A percentile compares a stretch with the other conserved stretches of the same genome.
Evolutionary conservation across 2,329 filamentous ascomycete species (phyloP).

Genomic region (Metarhizium robertsii): DNA sequence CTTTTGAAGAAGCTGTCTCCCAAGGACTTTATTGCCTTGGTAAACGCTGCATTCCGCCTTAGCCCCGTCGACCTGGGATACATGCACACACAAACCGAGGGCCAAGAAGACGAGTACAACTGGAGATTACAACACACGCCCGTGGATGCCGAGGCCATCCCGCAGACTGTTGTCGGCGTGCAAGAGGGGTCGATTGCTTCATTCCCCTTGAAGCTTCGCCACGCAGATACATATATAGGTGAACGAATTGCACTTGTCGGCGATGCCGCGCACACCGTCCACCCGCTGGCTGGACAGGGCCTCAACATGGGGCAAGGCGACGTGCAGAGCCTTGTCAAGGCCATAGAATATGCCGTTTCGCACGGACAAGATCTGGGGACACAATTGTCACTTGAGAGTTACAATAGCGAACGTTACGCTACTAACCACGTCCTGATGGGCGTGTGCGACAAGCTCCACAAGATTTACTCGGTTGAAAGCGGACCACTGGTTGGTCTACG

Average conservation of each 20-base stretch:
- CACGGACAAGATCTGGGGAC: slow-evolving; percentile 85
- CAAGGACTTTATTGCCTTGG: slow-evolving; percentile 71
- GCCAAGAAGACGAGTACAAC: slow-evolving; percentile 64
- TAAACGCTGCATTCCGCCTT: slow-evolving; percentile 89
- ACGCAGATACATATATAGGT: slow-evolving; percentile 87
- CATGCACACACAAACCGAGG: slow-evolving; percentile 56
- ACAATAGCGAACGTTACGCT: slow-evolving; percentile 71
- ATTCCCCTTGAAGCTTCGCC: slow-evolving; percentile 83
- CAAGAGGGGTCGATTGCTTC: slow-evolving; percentile 76
- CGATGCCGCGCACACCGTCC: slow-evolving; percentile 90
- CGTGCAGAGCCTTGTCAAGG: slow-evolving; percentile 65
- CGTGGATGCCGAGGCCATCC: slow-evolving; percentile 44
- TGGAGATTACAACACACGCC: slow-evolving; percentile 73
- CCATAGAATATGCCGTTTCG: slow-evolving; percentile 65
- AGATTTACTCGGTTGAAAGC: slow-evolving; percentile 73
- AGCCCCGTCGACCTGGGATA: slow-evolving; percentile 70
- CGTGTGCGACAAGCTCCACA: slow-evolving; percentile 84
- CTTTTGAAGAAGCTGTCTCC: slow-evolving; percentile 66
- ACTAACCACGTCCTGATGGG: slow-evolving; percentile 72
- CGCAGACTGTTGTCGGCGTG: slow-evolving; percentile 57
- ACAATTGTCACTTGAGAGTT: slow-evolving; percentile 68
- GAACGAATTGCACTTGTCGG: slow-evolving; percentile 88
- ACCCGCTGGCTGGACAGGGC: slow-evolving; percentile 89
- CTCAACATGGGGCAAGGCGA: slow-evolving; percentile 91
- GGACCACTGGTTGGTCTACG: slow-evolving; percentile 74